Percentiles rank a stretch among this genome's conserved stretches.
These are phyloP conservation scores for Cucumis sativus DNA, from an alignment of 306 rosid species.

Conservation along the genomic window Cucumber_9930_V3 NC_026658.2:15478001-15478500, in stretches of 20 bases:
- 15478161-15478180: constrained; percentile 77
- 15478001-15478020: too few relatives aligned
- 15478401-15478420: too few relatives aligned
- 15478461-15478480: too few relatives aligned
- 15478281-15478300: background rate
- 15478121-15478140: constrained; percentile 96
- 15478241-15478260: constrained; percentile 14
- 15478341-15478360: background rate
- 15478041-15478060: constrained; percentile 86
- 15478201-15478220: constrained; percentile 98
- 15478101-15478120: constrained; percentile 67
- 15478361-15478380: too few relatives aligned
- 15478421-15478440: too few relatives aligned
- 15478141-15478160: constrained; percentile 77
- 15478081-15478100: constrained; percentile 93
- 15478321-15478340: background rate
- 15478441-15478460: too few relatives aligned
- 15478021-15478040: constrained; percentile 59
- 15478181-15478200: constrained; percentile 76
- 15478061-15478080: constrained; percentile 57
- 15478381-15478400: too few relatives aligned
- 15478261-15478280: too few relatives aligned
- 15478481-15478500: background rate
- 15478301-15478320: background rate
- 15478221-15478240: constrained; percentile 99